Conservation (phyloP, 2,329 filamentous ascomycete species). For the Claviceps humidiphila region DNA sequence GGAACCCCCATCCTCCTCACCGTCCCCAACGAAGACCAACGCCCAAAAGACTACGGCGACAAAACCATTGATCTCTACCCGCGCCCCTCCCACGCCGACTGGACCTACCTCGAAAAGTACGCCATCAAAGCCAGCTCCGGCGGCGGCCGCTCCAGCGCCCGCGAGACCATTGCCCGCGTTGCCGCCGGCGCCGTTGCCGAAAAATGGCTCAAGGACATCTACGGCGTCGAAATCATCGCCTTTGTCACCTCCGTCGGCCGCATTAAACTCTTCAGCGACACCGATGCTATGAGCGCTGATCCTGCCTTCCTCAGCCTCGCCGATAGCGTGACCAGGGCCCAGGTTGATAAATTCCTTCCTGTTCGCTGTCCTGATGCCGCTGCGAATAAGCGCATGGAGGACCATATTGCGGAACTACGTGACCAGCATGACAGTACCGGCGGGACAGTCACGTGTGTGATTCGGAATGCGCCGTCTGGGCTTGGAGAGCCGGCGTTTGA, state of each 20-base stretch:
- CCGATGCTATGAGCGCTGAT: constrained; percentile 50
- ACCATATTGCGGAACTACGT: constrained; percentile 62
- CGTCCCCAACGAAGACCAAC: constrained; percentile 84
- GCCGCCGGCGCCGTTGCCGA: constrained; percentile 87
- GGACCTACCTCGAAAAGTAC: constrained; percentile 96
- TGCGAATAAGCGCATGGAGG: constrained; percentile 58
- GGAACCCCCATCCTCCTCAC: constrained; percentile 82
- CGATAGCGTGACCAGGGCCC: constrained; percentile 55
- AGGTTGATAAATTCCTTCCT: constrained; percentile 73
- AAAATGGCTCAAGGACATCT: constrained; percentile 70
- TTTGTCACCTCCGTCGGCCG: constrained; percentile 77
- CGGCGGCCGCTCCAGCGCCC: constrained; percentile 79
- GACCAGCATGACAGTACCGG: constrained; percentile 81
- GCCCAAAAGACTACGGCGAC: constrained; percentile 81
- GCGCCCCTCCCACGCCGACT: constrained; percentile 85
- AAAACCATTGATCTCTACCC: constrained; percentile 87
- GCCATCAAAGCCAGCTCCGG: constrained; percentile 84
- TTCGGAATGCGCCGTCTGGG: constrained; percentile 71
- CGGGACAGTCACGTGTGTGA: constrained; percentile 87
- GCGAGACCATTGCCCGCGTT: constrained; percentile 88
- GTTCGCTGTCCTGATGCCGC: constrained; percentile 70
- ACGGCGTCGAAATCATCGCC: constrained; percentile 82
- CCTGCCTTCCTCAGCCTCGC: constrained; percentile 67
- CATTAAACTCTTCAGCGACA: constrained; percentile 21
- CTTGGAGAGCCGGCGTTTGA: constrained; percentile 92